Evolutionary conservation across 1,284 basidiomycete species (phyloP), one percentile per base, ranked within the genome.

Genomic region (Blastosporella zonata): DNA sequence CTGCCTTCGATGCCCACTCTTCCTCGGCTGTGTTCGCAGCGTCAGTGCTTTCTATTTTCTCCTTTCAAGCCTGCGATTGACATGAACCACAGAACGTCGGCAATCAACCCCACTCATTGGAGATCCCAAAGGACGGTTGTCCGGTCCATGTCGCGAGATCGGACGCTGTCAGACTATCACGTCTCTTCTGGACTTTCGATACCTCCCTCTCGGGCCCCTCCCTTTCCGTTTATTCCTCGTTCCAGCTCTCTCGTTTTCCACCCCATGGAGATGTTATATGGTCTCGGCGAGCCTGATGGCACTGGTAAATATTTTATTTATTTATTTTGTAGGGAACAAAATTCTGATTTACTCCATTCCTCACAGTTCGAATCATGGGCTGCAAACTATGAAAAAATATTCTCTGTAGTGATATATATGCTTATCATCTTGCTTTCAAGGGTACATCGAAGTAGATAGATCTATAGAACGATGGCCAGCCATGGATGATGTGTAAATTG

Each of bases 1-100:
- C 90, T 21, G 81, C 86, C 1, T 87, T 98, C 58, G 93, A 95
- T 55, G 85, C 93, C 7, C 97, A 99, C 66, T 78, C 88, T 21
- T 81, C 87, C 43, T 80, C 92, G 0, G 84, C 86, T 23, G 86
- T 99, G 3, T 90, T 96, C 64, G 94, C 92, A 31, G 81, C 83
- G 91, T 95, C 62, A 67, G 91, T 78, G 36, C 8, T 41, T 5
- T 40, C 25, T 15, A 13, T 20, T n/a, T 18, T 20, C 39, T 31
- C 8, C 17, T 41, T 39, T 6, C 2, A 22, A 20, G 36, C 6
- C 8, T 9, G 23, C 22, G 13, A 33, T 51, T 45, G n/a, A 46
- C 40, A 49, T 43, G 40, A 46, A 25, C 17, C 45, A n/a, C 53
- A 90, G 87, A 3, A 77, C 83, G 3, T 85, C 87, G 4, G 72